Percentiles rank a stretch among this genome's conserved stretches.
Evolutionary conservation across 345 rosid species (phyloP).

Genomic region (Streptanthus diversifolius): DNA sequence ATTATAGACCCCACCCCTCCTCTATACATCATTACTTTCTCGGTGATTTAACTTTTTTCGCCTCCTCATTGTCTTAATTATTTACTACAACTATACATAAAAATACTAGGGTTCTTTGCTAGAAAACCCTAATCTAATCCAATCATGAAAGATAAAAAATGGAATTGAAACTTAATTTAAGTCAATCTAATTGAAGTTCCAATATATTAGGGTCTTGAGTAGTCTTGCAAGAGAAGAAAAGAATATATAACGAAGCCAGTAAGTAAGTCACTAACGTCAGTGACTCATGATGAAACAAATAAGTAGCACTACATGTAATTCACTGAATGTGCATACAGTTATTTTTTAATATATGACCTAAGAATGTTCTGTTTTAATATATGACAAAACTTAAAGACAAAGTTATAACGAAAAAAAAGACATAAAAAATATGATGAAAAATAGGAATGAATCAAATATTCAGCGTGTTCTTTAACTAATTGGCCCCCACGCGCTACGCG

Average conservation of each 20-base stretch:
- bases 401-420: background rate
- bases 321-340: background rate
- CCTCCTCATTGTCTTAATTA: background rate
- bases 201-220: background rate
- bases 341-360: background rate
- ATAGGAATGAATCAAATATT: slow-evolving; percentile 3
- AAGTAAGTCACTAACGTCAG: background rate
- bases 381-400: background rate
- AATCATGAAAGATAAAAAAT: too few species aligned
- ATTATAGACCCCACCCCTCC: background rate
- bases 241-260: background rate
- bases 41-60: too few species aligned
- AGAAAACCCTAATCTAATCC: too few species aligned
- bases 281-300: background rate
- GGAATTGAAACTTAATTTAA: too few species aligned
- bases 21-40: background rate
- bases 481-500: slow-evolving; percentile 19
- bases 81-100: background rate
- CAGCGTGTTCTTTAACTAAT: background rate
- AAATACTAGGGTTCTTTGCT: background rate
- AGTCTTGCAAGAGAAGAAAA: background rate
- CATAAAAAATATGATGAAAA: background rate
- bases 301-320: background rate
- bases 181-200: too few species aligned
- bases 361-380: background rate